Conservation (phyloP, 176 grass and related monocot species). For the Oryza glaberrima region DNA sequence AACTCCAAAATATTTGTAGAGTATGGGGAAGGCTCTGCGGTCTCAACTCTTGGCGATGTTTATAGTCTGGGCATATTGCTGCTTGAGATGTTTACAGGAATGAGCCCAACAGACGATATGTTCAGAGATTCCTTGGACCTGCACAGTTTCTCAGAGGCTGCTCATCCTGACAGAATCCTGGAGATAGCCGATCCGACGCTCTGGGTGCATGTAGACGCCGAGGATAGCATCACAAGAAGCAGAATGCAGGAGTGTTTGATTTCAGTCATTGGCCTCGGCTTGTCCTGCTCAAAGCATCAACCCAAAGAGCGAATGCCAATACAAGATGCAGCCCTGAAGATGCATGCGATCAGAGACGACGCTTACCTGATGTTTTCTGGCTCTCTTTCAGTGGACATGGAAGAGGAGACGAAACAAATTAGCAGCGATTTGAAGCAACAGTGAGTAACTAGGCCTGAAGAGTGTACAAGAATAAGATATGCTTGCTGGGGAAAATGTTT, state of each 20-base stretch:
- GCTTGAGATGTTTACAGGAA: conserved; percentile 47
- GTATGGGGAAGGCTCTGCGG: conserved; percentile 11
- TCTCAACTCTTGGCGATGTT: conserved; percentile 7
- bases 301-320: neutral
- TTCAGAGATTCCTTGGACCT: conserved; percentile 26
- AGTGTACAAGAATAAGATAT: neutral
- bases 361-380: neutral
- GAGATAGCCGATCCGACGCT: neutral
- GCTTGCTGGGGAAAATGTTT: neutral
- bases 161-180: neutral
- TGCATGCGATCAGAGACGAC: neutral
- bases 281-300: neutral
- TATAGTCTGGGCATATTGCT: conserved; percentile 32
- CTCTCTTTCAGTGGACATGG: neutral
- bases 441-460: neutral
- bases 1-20: conserved; percentile 28
- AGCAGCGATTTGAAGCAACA: neutral
- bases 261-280: neutral
- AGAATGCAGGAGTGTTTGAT: neutral
- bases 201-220: neutral
- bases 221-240: neutral
- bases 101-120: conserved; percentile 28
- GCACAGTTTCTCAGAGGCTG: neutral
- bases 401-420: neutral
- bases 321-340: neutral